These are phyloP conservation scores for Tetracentron sinense DNA, from an alignment of 164 flowering plant genomes.

Conservation along the genomic window DNA sequence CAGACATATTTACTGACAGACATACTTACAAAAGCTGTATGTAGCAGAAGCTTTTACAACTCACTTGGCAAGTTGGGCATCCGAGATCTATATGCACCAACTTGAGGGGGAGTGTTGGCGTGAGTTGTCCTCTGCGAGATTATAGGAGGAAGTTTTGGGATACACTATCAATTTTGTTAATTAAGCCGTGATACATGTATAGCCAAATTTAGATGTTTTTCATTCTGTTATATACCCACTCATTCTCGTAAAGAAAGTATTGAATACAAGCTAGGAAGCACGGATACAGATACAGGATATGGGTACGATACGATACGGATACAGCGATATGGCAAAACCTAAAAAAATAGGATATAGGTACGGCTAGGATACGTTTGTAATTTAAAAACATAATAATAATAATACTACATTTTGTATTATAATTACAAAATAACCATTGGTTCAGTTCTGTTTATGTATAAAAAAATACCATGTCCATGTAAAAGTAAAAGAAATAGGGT, in stretches of 20 bases:
- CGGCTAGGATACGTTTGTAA: too few species aligned
- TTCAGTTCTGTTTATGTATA: too few species aligned
- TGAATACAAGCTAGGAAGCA: too few species aligned
- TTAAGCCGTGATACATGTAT: constrained; percentile 3
- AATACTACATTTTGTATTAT: too few species aligned
- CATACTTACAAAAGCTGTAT: constrained; percentile 10
- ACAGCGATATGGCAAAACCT: too few species aligned
- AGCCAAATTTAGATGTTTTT: constrained; percentile 4
- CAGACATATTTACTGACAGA: constrained; percentile 4
- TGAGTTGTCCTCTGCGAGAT: background rate
- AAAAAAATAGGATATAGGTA: too few species aligned
- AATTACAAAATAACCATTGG: too few species aligned
- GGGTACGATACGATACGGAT: too few species aligned
- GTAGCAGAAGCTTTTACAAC: constrained; percentile 10
- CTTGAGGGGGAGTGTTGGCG: background rate
- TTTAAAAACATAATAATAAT: too few species aligned
- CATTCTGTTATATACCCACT: constrained; percentile 7
- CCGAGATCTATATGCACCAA: constrained; percentile 6
- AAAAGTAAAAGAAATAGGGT: too few species aligned
- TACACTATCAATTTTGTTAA: background rate
- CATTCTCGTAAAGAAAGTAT: constrained; percentile 9
- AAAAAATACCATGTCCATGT: too few species aligned
- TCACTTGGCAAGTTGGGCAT: constrained; percentile 12
- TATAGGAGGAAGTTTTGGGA: background rate
- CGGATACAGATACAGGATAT: too few species aligned